Evolutionary conservation across 345 rosid species (phyloP), one percentile per base, ranked within the genome.

Genomic region (Atalantia buxifolia): DNA sequence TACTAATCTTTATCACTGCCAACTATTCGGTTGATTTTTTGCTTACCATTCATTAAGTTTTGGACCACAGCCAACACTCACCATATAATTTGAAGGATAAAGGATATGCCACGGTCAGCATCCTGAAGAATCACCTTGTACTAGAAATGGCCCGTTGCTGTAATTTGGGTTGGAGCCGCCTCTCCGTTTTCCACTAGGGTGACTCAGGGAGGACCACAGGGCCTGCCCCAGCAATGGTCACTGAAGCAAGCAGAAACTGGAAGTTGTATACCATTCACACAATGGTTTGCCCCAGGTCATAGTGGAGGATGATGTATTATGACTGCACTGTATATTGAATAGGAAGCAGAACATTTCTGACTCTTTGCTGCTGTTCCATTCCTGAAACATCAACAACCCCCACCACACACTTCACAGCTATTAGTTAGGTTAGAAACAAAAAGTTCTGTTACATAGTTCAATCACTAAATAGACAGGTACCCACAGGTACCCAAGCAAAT

Each of bases 121-220:
- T 90, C 88, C 7, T 92, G 93, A 25, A 21, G 4, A 84, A 91
- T 0, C 91, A 89, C 7, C 96, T 92, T 90, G 97, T 50, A 88
- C 88, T 69, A 92, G 97, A 84, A 90, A 89, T 12, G 92, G 91
- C 22, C 92, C 92, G 9, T 82, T 86, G 75, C 87, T 87, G 76
- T 92, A 78, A 71, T 38, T 83, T 33, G 86, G 83, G 74, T 84
- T 88, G 72, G 83, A 83, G 35, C 81, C 89, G 10, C 95, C 87
- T 16, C 89, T 87, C 38, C 82, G 91, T 68, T 82, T 86, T 40
- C 89, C 84, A 4, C 85, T 84, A 72, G 92, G 86, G 91, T 91
- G 14, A 90, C 90, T 66, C 89, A 91, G 48, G 89, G 78, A 69
- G 92, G 93, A 33, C 96, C 98, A 63, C 91, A 92, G n/a, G 89